Evolutionary conservation across 805 yeast species (phyloP), one percentile per base, ranked within the genome.

Genomic region (Candida orba): DNA sequence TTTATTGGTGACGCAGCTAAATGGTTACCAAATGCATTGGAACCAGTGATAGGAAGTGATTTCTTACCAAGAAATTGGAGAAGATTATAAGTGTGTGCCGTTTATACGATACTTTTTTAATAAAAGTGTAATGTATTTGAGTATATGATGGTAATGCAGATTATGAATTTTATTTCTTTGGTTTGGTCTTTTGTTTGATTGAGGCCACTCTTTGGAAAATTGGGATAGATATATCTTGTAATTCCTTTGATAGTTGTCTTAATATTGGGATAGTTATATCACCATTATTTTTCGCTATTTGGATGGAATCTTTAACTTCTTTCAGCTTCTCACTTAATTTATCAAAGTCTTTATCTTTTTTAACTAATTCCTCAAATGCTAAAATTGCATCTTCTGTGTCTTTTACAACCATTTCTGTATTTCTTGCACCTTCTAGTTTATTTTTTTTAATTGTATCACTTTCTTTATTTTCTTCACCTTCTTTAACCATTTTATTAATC

Each of bases 331-430:
- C 70, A 43, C 67, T 68, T 59, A 75, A 72, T 6, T 34, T 36
- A 52, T 68, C 68, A 60, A 72, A 78, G 41, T 75, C 64, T 59
- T 70, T 75, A 54, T 81, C 88, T 48, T 68, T 72, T 7, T 59
- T 49, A 4, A 78, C 71, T 8, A 64, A 47, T 8, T 65, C 62
- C 8, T 73, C 72, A 58, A 83, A 84, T 67, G 86, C 95, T 52
- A 71, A 70, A 49, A 93, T 69, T 9, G 96, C 91, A 65, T 75
- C 75, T 65, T 89, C 96, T 41, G 95, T 88, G 64, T 93, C 99
- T 57, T 84, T 81, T 53, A 88, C 78, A 41, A 83, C 72, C 55
- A 83, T 79, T 52, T 84, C 95, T 23, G 88, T 85, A 59, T 81
- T 75, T 59, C 84, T 82, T 34, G 91, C 87, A 57, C 78, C 80